Evolutionary conservation across 805 yeast genomes (phyloP).

Genomic region (Wickerhamomyces rabaulensis): DNA sequence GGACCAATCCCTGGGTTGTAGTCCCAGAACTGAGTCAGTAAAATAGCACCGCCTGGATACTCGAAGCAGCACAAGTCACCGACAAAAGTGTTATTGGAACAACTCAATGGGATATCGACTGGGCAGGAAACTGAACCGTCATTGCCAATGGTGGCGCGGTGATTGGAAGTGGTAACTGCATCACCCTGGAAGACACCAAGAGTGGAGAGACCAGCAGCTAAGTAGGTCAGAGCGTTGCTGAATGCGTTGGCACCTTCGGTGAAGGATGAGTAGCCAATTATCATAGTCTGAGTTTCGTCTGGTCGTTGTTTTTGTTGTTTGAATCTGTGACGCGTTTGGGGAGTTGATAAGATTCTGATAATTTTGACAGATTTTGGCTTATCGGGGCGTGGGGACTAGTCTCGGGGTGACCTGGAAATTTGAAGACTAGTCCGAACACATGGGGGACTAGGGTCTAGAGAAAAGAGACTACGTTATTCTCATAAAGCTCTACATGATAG

Average conservation of each 20-base stretch:
- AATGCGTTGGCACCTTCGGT: neutral
- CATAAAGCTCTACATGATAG: too few relatives aligned
- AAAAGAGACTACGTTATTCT: too few relatives aligned
- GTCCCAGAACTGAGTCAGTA: conserved; percentile 94
- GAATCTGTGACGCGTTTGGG: neutral
- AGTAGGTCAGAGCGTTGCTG: neutral
- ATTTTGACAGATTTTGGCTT: neutral
- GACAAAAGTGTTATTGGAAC: conserved; percentile 49
- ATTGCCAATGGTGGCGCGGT: neutral
- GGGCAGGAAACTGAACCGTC: conserved; percentile 41
- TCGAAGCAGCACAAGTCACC: conserved; percentile 79
- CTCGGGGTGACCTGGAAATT: neutral
- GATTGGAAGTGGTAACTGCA: neutral
- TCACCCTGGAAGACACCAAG: neutral
- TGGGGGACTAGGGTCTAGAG: too few relatives aligned
- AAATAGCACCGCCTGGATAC: conserved; percentile 75
- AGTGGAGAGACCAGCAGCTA: neutral
- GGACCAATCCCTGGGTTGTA: conserved; percentile 72
- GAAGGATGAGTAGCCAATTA: neutral
- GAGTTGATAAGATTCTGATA: neutral
- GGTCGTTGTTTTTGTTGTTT: neutral
- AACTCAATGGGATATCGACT: conserved; percentile 51
- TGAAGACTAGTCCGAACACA: neutral
- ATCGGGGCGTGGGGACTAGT: neutral
- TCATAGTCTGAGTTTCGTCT: neutral